Base-by-base conservation (phyloP, 2,329 filamentous ascomycete species). In the Trichoderma endophyticum region DNA sequence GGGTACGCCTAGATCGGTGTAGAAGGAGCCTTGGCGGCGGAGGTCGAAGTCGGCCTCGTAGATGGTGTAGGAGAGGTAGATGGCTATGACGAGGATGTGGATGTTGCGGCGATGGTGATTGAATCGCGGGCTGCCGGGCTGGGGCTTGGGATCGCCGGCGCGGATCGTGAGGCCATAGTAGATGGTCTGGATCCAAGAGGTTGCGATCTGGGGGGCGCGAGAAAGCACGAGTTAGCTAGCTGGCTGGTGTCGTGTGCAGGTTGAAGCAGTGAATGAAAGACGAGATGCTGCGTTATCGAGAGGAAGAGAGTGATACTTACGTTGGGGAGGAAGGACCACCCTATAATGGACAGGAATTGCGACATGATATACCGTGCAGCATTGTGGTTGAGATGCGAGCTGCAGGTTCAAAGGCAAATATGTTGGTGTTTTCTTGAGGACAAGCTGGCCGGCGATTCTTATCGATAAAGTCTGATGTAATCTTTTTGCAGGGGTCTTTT, bases 161-260 rank as follows among this genome's bases (percentile, higher is more conserved):
- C 95, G 94, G 80, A 97, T 95, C 70, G 93, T 93, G 76, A 98
- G 83, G 77, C 91, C 87, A 84, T 98, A 99, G 84, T 94, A 96
- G 76, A 97, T 85, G 74, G 87, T 87, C 81, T 98, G 95, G 6
- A 92, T 80, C 84, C 91, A 93, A 74, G 89, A 89, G 48, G 94
- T 95, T 63, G 90, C 92, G 76, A 95, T 89, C 93, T 97, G 74
- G 36, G 74, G 61, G 62, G 64, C 18, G 28, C 34, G 48, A 26
- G 21, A 30, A 74, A 78, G 72, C 36, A 43, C 36, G 4, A 77
- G 77, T 67, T 59, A 32, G 24, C 15, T 67, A 3, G 14, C 15
- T 32, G 26, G 30, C 18, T 48, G 51, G 69, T 65, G 21, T 62
- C 28, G 39, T 34, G 51, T 24, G 60, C 54, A 15, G 12, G n/a